Evolutionary conservation across 495 filamentous ascomycete species (phyloP).

Genomic region (Podospora bellae-mahoneyi): DNA sequence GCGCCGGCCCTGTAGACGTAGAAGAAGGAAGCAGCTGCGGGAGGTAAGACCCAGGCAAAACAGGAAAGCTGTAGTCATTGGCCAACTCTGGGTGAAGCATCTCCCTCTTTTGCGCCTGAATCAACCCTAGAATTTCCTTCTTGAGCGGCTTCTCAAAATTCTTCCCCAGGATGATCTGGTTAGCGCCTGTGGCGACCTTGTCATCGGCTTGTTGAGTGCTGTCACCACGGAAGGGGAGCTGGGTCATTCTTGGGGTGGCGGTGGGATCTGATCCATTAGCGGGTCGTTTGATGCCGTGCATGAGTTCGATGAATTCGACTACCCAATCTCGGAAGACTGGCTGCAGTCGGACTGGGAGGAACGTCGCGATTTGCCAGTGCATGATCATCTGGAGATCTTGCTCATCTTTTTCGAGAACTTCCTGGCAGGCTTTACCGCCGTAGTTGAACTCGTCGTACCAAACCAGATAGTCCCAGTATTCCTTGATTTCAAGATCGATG

Average conservation of each 20-base stretch:
- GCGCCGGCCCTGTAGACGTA: background rate
- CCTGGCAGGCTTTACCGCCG: slow-evolving; percentile 83
- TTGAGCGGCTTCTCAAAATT: slow-evolving; percentile 84
- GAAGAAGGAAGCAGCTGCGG: slow-evolving; percentile 12
- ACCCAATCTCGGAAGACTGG: slow-evolving; percentile 87
- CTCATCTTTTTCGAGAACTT: slow-evolving; percentile 76
- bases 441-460: slow-evolving; percentile 99
- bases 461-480: slow-evolving; percentile 99
- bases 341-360: slow-evolving; percentile 77
- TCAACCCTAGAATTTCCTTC: slow-evolving; percentile 74
- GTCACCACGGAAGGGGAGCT: slow-evolving; percentile 58
- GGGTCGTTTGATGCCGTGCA: slow-evolving; percentile 79
- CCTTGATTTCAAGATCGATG: slow-evolving; percentile 93
- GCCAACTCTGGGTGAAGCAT: slow-evolving; percentile 85
- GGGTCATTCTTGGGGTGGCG: slow-evolving; percentile 71
- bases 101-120: slow-evolving; percentile 80
- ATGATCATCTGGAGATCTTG: slow-evolving; percentile 91
- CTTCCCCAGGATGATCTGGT: slow-evolving; percentile 64
- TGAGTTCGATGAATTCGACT: slow-evolving; percentile 90
- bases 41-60: slow-evolving; percentile 72
- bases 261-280: slow-evolving; percentile 44
- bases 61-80: slow-evolving; percentile 82
- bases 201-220: slow-evolving; percentile 55
- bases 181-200: slow-evolving; percentile 39
- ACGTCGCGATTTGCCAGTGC: slow-evolving; percentile 95